phyloP scores from a whole-genome alignment of 2,329 filamentous ascomycete genomes.

The Parafenestella ontariensis region DNA sequence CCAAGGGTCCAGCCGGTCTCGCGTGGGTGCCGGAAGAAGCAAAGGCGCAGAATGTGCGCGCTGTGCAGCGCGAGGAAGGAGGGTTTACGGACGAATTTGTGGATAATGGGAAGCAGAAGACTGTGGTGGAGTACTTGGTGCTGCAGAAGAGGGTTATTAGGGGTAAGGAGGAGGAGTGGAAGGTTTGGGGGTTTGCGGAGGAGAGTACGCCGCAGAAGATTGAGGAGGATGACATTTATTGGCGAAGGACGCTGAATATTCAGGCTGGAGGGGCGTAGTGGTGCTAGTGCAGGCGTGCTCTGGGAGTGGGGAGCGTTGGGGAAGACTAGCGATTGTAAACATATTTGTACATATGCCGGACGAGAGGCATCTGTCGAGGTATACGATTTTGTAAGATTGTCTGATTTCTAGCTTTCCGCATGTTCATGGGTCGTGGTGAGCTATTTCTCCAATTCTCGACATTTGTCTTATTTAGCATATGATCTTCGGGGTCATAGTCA shows the following conservation, averaged over 20 bases:
- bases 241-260: constrained; percentile 24
- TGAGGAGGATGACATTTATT: constrained; percentile 30
- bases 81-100: background rate
- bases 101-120: constrained; percentile 12
- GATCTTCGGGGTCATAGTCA: background rate
- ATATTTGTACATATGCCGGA: constrained; percentile 17
- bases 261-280: constrained; percentile 16
- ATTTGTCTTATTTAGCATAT: background rate
- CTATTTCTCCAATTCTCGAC: background rate
- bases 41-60: constrained; percentile 6
- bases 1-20: background rate
- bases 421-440: too few species aligned
- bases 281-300: background rate
- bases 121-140: constrained; percentile 69
- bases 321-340: constrained; percentile 17
- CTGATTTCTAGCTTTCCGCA: background rate
- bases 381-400: constrained; percentile 7
- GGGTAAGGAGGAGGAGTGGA: constrained; percentile 62
- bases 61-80: constrained; percentile 4
- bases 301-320: background rate
- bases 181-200: constrained; percentile 68
- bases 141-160: constrained; percentile 60
- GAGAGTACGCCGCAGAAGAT: constrained; percentile 52
- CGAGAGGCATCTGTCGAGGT: background rate
- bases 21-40: constrained; percentile 14